Base-by-base conservation (phyloP, 306 rosid genomes). In the Urtica urens region DNA sequence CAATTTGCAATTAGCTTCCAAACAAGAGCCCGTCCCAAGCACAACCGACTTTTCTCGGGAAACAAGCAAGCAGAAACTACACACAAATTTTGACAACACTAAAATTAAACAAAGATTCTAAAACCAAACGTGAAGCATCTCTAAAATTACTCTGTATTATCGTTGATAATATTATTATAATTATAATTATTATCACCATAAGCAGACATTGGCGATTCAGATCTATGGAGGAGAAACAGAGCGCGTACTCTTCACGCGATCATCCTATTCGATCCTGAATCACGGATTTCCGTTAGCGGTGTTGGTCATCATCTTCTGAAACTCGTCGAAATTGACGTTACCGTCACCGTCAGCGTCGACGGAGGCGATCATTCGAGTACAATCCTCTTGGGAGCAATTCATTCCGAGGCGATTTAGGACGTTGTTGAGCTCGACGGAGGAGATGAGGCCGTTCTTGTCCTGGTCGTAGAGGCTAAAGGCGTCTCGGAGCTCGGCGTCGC, bases 291-390 rank as follows among this genome's bases (percentile, higher is more conserved):
- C 66, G 65, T n/a, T n/a, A n/a, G 16, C 8, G 18, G 13, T 46
- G 66, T 57, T 59, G 55, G 35, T 67, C 99, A 85, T 92, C 99
- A 92, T 92, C 69, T 54, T 46, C 77, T 60, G 59, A 60, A 92
- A 92, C 70, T 92, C 99, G 3, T 67, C 77, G 65, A 82, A 92
- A 56, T 75, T 82, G 25, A 92, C 99, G 56, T 75, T 66, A 2
- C 83, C 94, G 22, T 92, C 99, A 26, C 87, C 94, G 39, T 85
- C 96, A 10, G 81, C 66, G 31, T 92, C 99, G 0, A 92, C 94
- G 38, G 93, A 64, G 46, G 41, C 23, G 67, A 92, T 85, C 99
- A 92, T 92, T 3, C 53, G 62, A 51, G 53, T 37, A 23, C 99
- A 82, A 39, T 82, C 99, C 0, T 79, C 93, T 11, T 52, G 25